These are phyloP conservation scores for Pseudogymnoascus sp. DNA, from an alignment of 2,329 filamentous ascomycete genomes.

Conservation along the genomic window DNA sequence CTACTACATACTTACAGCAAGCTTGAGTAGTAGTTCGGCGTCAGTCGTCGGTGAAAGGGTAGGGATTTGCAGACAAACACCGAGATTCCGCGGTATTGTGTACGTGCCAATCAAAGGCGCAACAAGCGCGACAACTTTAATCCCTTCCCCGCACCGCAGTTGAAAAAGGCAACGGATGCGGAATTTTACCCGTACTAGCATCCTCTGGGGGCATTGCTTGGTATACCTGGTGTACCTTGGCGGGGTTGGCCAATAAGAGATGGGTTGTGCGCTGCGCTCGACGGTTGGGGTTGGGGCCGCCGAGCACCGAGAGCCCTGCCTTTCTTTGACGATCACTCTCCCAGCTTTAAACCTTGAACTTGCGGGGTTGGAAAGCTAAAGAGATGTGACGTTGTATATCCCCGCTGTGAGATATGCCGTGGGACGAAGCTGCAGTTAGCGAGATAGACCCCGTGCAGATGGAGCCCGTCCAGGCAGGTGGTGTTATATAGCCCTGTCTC, in stretches of 20 bases:
- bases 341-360: constrained; percentile 5
- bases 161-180: neutral
- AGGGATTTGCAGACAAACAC: neutral
- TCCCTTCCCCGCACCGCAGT: neutral
- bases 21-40: neutral
- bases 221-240: neutral
- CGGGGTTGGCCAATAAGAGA: neutral
- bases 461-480: neutral
- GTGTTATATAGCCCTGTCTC: constrained; percentile 1
- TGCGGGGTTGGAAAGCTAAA: neutral
- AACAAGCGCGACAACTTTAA: neutral
- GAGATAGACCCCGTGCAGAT: neutral
- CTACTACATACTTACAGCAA: neutral
- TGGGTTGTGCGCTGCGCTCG: neutral
- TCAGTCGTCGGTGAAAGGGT: neutral
- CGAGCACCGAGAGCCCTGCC: neutral
- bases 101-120: neutral
- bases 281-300: neutral
- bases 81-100: neutral
- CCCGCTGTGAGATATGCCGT: neutral
- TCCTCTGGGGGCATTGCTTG: neutral
- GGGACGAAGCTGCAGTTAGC: neutral
- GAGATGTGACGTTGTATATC: constrained; percentile 6
- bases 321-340: neutral
- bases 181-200: neutral